A percentile compares a stretch with the other conserved stretches of the same genome.
Conservation (phyloP, 1,284 basidiomycete species). For the Mycosarcoma mackinlayi region DNA sequence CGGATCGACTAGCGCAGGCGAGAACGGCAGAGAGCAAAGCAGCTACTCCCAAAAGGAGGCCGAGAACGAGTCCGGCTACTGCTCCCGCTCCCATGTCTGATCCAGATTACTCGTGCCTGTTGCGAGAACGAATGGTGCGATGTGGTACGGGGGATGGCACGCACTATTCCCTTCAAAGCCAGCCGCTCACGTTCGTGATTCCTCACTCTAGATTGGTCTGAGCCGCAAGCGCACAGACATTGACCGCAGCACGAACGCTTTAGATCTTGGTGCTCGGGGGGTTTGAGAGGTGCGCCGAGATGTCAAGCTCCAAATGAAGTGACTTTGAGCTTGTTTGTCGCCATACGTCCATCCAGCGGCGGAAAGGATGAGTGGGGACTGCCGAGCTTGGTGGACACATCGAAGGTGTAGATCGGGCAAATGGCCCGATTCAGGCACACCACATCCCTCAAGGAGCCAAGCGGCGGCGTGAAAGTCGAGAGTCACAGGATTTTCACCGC, state of each 20-base stretch:
- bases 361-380: background rate
- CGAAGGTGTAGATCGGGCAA: too few relatives aligned
- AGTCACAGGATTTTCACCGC: too few relatives aligned
- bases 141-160: background rate
- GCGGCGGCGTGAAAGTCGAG: constrained; percentile 8
- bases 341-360: constrained; percentile 8
- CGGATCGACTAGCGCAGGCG: constrained; percentile 27
- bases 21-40: constrained; percentile 27
- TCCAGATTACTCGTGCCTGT: background rate
- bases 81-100: constrained; percentile 27
- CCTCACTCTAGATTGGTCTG: too few relatives aligned
- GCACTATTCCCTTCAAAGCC: too few relatives aligned
- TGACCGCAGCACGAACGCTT: background rate
- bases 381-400: background rate
- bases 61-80: constrained; percentile 31
- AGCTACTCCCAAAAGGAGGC: constrained; percentile 20
- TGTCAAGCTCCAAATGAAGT: constrained; percentile 19
- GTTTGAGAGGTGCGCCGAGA: constrained; percentile 2
- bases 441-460: too few relatives aligned
- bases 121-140: background rate
- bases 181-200: too few relatives aligned
- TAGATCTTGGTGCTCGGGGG: background rate
- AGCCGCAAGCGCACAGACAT: constrained; percentile 5
- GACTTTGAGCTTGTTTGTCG: background rate
- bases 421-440: background rate